Conservation (phyloP, 2,329 filamentous ascomycete genomes). For the Penicillium brasilianum region DNA sequence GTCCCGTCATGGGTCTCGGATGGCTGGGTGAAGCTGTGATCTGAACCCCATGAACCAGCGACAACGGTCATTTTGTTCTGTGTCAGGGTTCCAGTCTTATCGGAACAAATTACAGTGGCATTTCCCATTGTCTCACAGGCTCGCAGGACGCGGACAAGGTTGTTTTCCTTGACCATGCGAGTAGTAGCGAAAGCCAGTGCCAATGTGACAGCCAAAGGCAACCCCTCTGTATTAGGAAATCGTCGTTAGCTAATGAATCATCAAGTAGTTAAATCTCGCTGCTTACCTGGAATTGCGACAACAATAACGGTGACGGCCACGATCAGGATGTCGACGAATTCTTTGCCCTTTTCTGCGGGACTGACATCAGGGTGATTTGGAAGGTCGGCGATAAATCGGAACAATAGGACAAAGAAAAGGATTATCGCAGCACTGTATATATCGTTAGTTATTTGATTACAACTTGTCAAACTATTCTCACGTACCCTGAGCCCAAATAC, state of each 20-base stretch:
- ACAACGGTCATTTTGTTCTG: conserved; percentile 80
- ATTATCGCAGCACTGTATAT: conserved; percentile 65
- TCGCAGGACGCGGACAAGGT: conserved; percentile 75
- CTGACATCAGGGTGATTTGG: conserved; percentile 53
- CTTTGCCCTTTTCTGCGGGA: conserved; percentile 76
- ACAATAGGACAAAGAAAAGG: conserved; percentile 83
- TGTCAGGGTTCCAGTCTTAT: conserved; percentile 77
- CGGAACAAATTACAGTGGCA: conserved; percentile 78
- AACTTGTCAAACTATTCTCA: neutral
- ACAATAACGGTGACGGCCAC: conserved; percentile 80
- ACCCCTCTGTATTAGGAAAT: conserved; percentile 63
- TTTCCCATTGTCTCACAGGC: conserved; percentile 84
- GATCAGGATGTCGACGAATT: conserved; percentile 77
- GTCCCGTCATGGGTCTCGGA: conserved; percentile 24
- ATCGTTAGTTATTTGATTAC: conserved; percentile 17
- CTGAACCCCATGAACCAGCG: conserved; percentile 68
- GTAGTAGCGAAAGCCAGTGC: conserved; percentile 78
- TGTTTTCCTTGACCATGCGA: conserved; percentile 77
- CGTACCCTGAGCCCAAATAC: conserved; percentile 70
- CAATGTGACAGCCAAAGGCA: conserved; percentile 77
- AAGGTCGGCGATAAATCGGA: conserved; percentile 78
- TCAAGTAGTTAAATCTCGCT: neutral
- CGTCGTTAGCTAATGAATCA: conserved; percentile 15
- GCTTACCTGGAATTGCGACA: conserved; percentile 69
- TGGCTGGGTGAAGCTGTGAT: conserved; percentile 59